Evolutionary conservation across 2,329 filamentous ascomycete genomes (phyloP), one percentile per base, ranked within the genome.

Genomic region (Colletotrichum sp.): DNA sequence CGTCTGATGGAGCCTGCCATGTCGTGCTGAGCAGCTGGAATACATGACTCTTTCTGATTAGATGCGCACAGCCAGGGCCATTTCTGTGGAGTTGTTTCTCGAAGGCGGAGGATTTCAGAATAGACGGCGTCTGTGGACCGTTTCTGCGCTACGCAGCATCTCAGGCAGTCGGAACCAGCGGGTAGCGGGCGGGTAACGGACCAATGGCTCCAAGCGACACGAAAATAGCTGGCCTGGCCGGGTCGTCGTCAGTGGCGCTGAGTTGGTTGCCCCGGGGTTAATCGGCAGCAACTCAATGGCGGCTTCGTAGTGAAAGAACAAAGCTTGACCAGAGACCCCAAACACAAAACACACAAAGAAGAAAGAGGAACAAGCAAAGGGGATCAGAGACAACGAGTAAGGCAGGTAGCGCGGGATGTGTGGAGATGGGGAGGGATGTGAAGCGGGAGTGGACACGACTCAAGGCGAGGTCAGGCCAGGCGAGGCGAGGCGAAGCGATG

Each of bases 21-120:
- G n/a, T 48, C 10, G 18, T 48, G n/a, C 43, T 48, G 43, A n/a
- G 39, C 43, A 71, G 67, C 72, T 52, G 70, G 59, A 60, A 72
- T 52, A 75, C 60, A 66, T 61, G 68, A 72, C 61, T 61, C 68
- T 67, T 12, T 15, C 24, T 72, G 52, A 63, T 63, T 71, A 63
- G 43, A 15, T 67, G 61, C 63, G 61, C 61, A 72, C 68, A 75
- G 68, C 28, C 68, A 66, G 61, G 12, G 61, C 52, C 60, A 26
- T 61, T 52, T 21, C 52, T 61, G 72, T 67, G 68, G 55, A 72
- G 18, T 39, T 55, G 36, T 26, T 70, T 67, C 68, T 74, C 61
- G 68, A 74, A 72, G 67, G 18, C 36, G 28, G 18, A 13, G 61
- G 21, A 34, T 57, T 21, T 24, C n/a, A 67, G 48, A 68, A 68